phyloP scores from a whole-genome alignment of 495 filamentous ascomycete genomes.

The Tuber calosporum region DNA sequence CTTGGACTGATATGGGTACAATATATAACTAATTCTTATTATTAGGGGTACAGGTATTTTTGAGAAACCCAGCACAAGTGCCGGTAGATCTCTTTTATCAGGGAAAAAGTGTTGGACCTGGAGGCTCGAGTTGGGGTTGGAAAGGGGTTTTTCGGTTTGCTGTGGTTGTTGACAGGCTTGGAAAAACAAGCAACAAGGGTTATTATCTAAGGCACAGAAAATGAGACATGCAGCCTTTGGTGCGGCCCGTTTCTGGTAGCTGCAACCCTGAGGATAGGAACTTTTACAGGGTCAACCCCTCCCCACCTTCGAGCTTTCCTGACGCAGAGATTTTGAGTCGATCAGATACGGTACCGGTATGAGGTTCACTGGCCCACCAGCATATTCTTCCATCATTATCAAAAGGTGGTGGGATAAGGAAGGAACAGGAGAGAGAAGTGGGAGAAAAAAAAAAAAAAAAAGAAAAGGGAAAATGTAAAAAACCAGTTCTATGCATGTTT shows the following conservation, averaged over 20 bases:
- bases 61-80: background rate
- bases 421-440: background rate
- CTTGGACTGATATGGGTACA: background rate
- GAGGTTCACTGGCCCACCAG: background rate
- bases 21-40: background rate
- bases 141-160: background rate
- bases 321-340: background rate
- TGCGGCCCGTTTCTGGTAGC: constrained; percentile 4
- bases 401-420: background rate
- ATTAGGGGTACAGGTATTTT: background rate
- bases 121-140: background rate
- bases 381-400: background rate
- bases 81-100: background rate
- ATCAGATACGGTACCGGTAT: background rate
- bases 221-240: background rate
- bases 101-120: background rate
- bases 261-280: background rate
- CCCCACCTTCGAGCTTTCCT: background rate
- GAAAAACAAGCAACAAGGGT: background rate
- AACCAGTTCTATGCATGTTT: background rate
- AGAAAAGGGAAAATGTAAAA: constrained; percentile 1
- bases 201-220: background rate
- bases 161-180: constrained; percentile 2
- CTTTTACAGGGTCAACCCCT: background rate
- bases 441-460: too few relatives aligned